Evolutionary conservation across 2,329 filamentous ascomycete genomes (phyloP).

Genomic region (Lasiodiplodia gonubiensis): DNA sequence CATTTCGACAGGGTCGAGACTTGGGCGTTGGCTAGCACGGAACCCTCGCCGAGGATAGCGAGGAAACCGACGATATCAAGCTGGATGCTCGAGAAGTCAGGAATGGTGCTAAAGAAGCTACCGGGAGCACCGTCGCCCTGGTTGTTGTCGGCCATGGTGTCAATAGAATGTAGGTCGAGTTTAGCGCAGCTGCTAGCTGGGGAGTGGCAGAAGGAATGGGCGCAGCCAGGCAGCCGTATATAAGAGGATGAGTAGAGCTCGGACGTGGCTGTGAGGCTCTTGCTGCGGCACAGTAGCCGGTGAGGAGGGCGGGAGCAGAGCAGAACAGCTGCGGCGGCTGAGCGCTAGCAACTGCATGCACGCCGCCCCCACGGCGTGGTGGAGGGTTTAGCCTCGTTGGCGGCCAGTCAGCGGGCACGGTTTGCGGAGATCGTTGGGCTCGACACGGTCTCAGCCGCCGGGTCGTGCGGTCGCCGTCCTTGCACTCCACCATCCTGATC

Average conservation of each 20-base stretch:
- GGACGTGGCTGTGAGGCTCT: conserved; percentile 12
- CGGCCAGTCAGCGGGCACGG: conserved; percentile 9
- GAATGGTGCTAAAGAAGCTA: conserved; percentile 28
- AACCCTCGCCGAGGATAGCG: conserved; percentile 60
- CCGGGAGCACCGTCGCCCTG: conserved; percentile 1
- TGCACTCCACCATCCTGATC: conserved; percentile 11
- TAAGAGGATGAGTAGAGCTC: neutral
- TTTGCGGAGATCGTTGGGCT: neutral
- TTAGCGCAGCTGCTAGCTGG: conserved; percentile 17
- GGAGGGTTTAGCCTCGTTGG: conserved; percentile 5
- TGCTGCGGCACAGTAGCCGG: conserved; percentile 11
- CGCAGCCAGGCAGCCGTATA: conserved; percentile 12
- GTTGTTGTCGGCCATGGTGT: conserved; percentile 6
- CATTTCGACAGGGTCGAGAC: conserved; percentile 57
- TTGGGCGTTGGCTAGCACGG: conserved; percentile 56
- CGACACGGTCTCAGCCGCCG: conserved; percentile 4
- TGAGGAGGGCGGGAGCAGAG: neutral
- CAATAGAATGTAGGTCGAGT: neutral
- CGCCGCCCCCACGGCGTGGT: conserved; percentile 13
- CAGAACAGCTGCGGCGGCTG: neutral
- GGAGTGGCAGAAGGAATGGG: neutral
- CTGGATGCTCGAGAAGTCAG: conserved; percentile 45
- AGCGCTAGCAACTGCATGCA: conserved; percentile 23
- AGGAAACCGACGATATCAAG: conserved; percentile 63
- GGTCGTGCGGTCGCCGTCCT: neutral